phyloP scores from a whole-genome alignment of 192 early-diverging fungal species.

The Coemansia sp. region DNA sequence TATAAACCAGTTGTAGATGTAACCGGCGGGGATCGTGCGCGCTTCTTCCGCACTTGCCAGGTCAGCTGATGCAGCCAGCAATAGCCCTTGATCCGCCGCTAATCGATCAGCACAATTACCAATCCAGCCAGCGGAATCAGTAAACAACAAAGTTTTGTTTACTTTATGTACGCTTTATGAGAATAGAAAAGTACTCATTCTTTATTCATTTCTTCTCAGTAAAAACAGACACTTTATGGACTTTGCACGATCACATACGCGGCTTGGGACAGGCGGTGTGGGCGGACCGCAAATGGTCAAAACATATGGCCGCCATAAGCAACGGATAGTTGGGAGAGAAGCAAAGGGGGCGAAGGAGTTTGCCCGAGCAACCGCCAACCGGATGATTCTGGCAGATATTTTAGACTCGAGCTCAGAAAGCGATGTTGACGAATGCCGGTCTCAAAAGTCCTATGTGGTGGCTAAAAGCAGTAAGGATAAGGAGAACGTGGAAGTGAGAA shows the following conservation, averaged over 20 bases:
- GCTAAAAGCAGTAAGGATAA: background rate
- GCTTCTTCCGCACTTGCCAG: too few relatives aligned
- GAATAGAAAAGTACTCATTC: too few relatives aligned
- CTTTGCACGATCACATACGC: conserved; percentile 30
- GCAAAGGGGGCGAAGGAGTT: conserved; percentile 33
- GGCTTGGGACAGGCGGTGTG: conserved; percentile 20
- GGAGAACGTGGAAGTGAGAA: background rate
- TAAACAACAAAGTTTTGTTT: too few relatives aligned
- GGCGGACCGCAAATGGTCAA: conserved; percentile 39
- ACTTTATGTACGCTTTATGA: too few relatives aligned
- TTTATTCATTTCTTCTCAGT: background rate
- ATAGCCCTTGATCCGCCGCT: too few relatives aligned
- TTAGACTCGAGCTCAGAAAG: conserved; percentile 44
- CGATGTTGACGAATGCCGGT: conserved; percentile 25
- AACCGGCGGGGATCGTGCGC: too few relatives aligned
- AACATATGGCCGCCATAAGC: conserved; percentile 44
- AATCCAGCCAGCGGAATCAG: background rate
- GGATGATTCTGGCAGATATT: conserved; percentile 30
- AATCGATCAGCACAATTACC: background rate
- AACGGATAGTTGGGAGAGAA: conserved; percentile 39
- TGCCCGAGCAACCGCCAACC: conserved; percentile 27
- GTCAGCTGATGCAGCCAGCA: too few relatives aligned
- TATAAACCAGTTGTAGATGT: too few relatives aligned
- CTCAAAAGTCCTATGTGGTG: background rate
- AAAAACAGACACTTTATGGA: conserved; percentile 22